Conservation (phyloP, 805 yeast species). For the Kodamaea laetipori region DNA sequence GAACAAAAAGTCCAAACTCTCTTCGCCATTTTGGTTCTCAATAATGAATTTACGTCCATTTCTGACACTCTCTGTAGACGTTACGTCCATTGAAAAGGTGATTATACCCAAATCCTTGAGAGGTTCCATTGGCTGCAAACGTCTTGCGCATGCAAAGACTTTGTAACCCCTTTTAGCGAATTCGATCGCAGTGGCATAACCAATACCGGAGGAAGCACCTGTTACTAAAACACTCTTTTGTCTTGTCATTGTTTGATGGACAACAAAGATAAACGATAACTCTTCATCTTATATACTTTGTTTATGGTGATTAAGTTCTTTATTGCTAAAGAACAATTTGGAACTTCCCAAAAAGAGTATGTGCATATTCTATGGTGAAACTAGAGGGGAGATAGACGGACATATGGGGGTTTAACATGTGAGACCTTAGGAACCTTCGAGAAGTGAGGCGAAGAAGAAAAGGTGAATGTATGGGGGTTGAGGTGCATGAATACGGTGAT, state of each 20-base stretch:
- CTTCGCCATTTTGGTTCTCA: conserved; percentile 38
- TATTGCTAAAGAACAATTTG: no score
- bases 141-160: conserved; percentile 76
- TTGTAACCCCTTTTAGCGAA: conserved; percentile 53
- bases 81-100: conserved; percentile 59
- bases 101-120: conserved; percentile 47
- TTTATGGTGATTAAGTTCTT: no score
- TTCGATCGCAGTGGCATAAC: conserved; percentile 50
- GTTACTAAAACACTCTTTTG: conserved; percentile 36
- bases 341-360: no score
- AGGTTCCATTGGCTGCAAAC: conserved; percentile 59
- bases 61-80: conserved; percentile 49
- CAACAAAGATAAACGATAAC: no score
- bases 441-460: no score
- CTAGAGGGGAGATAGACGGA: no score
- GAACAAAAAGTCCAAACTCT: conserved; percentile 58
- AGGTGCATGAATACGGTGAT: no score
- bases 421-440: no score
- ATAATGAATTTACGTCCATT: conserved; percentile 46
- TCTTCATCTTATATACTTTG: no score
- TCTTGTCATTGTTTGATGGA: conserved; percentile 8
- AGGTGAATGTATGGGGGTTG: no score
- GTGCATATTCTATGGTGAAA: no score
- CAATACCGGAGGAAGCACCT: conserved; percentile 61
- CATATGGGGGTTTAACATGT: no score